phyloP scores from a whole-genome alignment of 2,329 filamentous ascomycete species.

The Paradendryphiella salina region DNA sequence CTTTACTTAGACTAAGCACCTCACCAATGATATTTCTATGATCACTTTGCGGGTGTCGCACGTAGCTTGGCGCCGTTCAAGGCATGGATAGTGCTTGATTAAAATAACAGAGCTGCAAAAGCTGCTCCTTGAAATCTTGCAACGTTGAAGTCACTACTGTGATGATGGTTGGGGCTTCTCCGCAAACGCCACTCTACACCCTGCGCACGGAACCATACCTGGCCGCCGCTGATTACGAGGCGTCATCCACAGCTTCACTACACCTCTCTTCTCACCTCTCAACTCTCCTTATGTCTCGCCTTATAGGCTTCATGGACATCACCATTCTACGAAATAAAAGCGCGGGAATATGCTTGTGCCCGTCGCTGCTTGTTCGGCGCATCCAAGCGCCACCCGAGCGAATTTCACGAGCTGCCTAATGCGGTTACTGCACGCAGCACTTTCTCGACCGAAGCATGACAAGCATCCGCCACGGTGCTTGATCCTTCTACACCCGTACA shows the following conservation, averaged over 20 bases:
- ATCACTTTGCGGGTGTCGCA: not conserved
- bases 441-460: constrained; percentile 23
- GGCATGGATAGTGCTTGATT: too few species aligned
- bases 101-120: not conserved
- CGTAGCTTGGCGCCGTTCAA: not conserved
- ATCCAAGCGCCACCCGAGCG: not conserved
- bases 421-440: constrained; percentile 15
- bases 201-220: not conserved
- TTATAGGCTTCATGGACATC: not conserved
- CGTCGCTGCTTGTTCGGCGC: not conserved
- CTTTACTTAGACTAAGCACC: not conserved
- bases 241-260: not conserved
- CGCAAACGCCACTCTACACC: not conserved
- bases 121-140: not conserved
- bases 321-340: too few species aligned
- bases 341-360: not conserved
- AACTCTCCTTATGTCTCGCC: not conserved
- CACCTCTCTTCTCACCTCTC: too few species aligned
- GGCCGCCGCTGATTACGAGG: not conserved
- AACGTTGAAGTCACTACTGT: not conserved
- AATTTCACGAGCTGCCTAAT: constrained; percentile 22
- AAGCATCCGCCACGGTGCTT: constrained; percentile 33
- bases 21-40: not conserved
- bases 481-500: constrained; percentile 8
- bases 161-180: not conserved